phyloP scores from a whole-genome alignment of 371 early-diverging fungal species.

The Mucor indicus region DNA sequence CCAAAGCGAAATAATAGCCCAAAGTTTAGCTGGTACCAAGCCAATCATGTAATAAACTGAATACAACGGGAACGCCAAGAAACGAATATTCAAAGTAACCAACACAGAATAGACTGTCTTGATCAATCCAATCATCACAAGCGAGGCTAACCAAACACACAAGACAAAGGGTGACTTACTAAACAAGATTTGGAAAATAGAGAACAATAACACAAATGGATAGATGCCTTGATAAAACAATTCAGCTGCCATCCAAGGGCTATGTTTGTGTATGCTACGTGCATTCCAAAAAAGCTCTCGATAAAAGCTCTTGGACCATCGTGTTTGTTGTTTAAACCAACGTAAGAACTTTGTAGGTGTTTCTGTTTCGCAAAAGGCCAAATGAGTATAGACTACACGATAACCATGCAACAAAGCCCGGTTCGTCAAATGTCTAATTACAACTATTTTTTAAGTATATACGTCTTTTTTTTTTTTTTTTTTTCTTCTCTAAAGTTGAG shows the following conservation, averaged over 20 bases:
- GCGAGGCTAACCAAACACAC: slow-evolving; percentile 47
- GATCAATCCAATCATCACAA: slow-evolving; percentile 41
- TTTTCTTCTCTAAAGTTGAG: no score
- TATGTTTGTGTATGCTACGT: slow-evolving; percentile 54
- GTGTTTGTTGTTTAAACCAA: slow-evolving; percentile 68
- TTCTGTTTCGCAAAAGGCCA: slow-evolving; percentile 65
- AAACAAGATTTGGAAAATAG: slow-evolving; percentile 45
- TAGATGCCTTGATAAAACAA: slow-evolving; percentile 62
- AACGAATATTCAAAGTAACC: slow-evolving; percentile 36
- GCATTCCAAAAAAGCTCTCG: slow-evolving; percentile 61
- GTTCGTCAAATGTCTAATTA: slow-evolving; percentile 56
- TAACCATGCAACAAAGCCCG: slow-evolving; percentile 51
- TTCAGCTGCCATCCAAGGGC: slow-evolving; percentile 68
- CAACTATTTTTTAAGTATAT: background rate
- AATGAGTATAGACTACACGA: slow-evolving; percentile 58
- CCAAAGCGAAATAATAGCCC: slow-evolving; percentile 56
- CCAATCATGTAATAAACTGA: slow-evolving; percentile 55
- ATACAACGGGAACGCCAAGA: slow-evolving; percentile 53
- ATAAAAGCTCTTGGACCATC: slow-evolving; percentile 71
- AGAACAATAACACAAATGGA: slow-evolving; percentile 63
- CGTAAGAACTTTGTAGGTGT: slow-evolving; percentile 57
- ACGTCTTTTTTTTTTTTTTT: background rate
- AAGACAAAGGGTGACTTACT: slow-evolving; percentile 35
- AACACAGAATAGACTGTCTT: slow-evolving; percentile 48
- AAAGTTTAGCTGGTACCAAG: slow-evolving; percentile 57